These are phyloP conservation scores for Mycena leptocephala DNA, from an alignment of 768 basidiomycete species.

Conservation along the genomic window DNA sequence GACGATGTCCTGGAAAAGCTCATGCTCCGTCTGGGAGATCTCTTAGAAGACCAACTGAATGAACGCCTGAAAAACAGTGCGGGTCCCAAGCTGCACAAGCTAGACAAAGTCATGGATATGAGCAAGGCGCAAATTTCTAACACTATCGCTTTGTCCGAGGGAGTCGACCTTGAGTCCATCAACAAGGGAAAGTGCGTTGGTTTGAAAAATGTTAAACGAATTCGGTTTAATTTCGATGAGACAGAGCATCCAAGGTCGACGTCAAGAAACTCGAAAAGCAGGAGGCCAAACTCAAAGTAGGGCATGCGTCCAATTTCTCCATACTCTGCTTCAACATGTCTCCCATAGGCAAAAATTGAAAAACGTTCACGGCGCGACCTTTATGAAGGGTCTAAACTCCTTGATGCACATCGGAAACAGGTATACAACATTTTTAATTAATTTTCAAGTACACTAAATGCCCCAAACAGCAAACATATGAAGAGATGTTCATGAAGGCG, in stretches of 20 bases:
- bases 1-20: conserved; percentile 75
- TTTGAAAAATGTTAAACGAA: conserved; percentile 9
- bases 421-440: conserved; percentile 52
- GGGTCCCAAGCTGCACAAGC: conserved; percentile 80
- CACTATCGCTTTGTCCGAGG: conserved; percentile 85
- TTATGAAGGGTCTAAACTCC: conserved; percentile 96
- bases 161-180: conserved; percentile 92
- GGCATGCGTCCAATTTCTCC: conserved; percentile 9
- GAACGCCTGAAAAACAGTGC: conserved; percentile 70
- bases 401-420: conserved; percentile 94
- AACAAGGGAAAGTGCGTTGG: conserved; percentile 91
- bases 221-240: conserved; percentile 36
- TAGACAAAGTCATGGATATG: conserved; percentile 93
- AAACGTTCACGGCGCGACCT: conserved; percentile 93
- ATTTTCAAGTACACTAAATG: conserved; percentile 14
- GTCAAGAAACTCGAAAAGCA: conserved; percentile 97
- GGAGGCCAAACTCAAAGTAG: conserved; percentile 93
- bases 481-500: conserved; percentile 99
- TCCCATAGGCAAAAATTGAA: conserved; percentile 91
- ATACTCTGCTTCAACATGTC: conserved; percentile 13
- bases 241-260: conserved; percentile 92
- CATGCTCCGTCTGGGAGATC: conserved; percentile 74
- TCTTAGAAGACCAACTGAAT: conserved; percentile 77
- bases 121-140: conserved; percentile 86
- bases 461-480: conserved; percentile 87